These are phyloP conservation scores for Plectosphaerella plurivora DNA, from an alignment of 2,329 filamentous ascomycete species.

Conservation along the genomic window DNA sequence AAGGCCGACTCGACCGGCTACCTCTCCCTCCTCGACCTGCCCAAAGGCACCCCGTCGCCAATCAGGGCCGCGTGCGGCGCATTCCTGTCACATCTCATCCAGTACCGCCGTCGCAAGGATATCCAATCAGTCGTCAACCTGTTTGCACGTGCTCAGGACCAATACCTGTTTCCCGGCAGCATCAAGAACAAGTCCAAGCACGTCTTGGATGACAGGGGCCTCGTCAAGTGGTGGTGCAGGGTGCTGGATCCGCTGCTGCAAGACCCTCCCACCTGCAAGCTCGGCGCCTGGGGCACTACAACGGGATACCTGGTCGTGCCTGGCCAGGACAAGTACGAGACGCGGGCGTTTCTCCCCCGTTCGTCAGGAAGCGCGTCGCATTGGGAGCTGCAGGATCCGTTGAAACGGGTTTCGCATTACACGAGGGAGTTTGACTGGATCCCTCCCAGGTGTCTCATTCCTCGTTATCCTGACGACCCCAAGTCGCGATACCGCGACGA, in stretches of 20 bases:
- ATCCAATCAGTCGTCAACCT: conserved; percentile 76
- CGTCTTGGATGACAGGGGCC: conserved; percentile 80
- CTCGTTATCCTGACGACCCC: conserved; percentile 90
- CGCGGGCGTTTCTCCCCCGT: conserved; percentile 70
- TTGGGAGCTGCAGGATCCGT: conserved; percentile 68
- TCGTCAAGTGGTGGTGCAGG: conserved; percentile 95
- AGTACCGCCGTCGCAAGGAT: conserved; percentile 57
- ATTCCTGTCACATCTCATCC: conserved; percentile 73
- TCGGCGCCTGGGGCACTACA: conserved; percentile 36
- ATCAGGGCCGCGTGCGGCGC: conserved; percentile 68
- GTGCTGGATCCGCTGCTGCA: conserved; percentile 74
- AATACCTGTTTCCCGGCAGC: conserved; percentile 93
- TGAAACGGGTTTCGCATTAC: conserved; percentile 62
- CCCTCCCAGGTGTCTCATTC: conserved; percentile 79
- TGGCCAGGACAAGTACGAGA: conserved; percentile 78
- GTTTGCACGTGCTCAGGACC: conserved; percentile 86
- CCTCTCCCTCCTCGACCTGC: conserved; percentile 61
- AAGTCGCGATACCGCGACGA: conserved; percentile 88
- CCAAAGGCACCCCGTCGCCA: conserved; percentile 63
- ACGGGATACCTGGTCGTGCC: conserved; percentile 84
- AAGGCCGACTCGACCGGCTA: conserved; percentile 97
- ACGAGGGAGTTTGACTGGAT: conserved; percentile 53
- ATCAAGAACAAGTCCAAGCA: conserved; percentile 82
- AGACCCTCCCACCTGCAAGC: conserved; percentile 29
- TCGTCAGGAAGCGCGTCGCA: conserved; percentile 42